Base-by-base conservation (phyloP, 164 flowering plant genomes). In the Berberis thunbergii region DNA sequence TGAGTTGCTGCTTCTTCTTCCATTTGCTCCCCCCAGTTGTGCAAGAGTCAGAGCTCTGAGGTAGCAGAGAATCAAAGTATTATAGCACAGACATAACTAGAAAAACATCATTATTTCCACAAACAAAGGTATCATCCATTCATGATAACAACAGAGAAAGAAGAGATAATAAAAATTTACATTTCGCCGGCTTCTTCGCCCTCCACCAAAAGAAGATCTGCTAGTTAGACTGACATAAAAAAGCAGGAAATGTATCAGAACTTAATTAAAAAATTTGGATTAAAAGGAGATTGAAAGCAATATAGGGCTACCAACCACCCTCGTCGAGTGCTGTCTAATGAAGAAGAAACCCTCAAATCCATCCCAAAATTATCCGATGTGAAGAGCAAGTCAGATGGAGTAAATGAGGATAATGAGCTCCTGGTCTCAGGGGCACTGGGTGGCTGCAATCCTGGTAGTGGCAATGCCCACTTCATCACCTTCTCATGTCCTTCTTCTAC, bases 21-120 rank as follows among this genome's bases (percentile, higher is more conserved):
- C 84, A 78, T 56, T 64, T 80, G 63, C 85, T 85, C 63, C 84
- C 80, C n/a, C 81, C 85, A 53, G 57, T 57, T 57, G 85, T 75
- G 7, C 85, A 87, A 43, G 97, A 95, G 43, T 83, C 96, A 54
- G 76, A 60, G 69, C 96, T 91, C 99, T 95, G 74, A 54, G 70
- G 62, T 8, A 13, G 45, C 40, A 60, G 41, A 59, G 43, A 63
- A 10, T 58, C 4, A 46, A n/a, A 54, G 1, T 44, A 11, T 38
- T 41, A 43, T 8, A 10, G 2, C 10, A 12, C 9, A 3, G 0
- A 41, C 42, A 4, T 40, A 40, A 61, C 10, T 57, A 41, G 0
- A 41, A 7, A 39, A 39, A 38, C 11, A 26, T 48, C 4, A 48
- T 48, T 11, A 48, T 48, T 1, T 11, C 50, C 56, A 58, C 26